These are phyloP conservation scores for sorghum (Sorghum bicolor) DNA, from an alignment of 176 grass and related monocot species.

Conservation along the genomic window DNA sequence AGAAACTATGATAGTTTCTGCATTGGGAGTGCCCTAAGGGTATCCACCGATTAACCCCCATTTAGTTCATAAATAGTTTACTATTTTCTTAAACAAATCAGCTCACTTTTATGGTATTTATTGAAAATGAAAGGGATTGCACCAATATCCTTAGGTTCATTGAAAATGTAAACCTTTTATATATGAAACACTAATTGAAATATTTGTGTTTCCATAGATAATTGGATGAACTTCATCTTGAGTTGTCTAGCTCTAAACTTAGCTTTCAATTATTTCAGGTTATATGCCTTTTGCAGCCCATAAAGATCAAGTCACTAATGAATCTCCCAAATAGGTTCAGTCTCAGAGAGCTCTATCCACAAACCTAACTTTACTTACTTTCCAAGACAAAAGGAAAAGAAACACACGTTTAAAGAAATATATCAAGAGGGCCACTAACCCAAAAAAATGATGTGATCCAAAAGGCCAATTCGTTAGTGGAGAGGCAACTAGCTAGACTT, in stretches of 20 bases:
- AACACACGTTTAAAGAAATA: not conserved
- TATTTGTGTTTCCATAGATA: not conserved
- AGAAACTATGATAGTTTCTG: no score
- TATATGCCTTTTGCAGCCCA: not conserved
- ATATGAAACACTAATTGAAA: not conserved
- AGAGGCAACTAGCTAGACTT: slow-evolving; percentile 8
- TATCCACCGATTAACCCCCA: not conserved
- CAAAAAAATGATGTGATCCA: not conserved
- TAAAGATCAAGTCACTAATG: slow-evolving; percentile 1
- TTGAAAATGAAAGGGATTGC: not conserved
- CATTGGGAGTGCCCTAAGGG: no score
- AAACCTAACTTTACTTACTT: slow-evolving; percentile 27
- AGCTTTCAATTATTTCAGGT: slow-evolving; percentile 2
- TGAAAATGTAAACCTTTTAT: not conserved
- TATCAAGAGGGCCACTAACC: not conserved
- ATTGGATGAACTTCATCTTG: not conserved
- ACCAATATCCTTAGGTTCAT: not conserved
- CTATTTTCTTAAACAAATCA: not conserved
- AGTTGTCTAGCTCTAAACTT: not conserved
- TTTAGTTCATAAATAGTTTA: not conserved
- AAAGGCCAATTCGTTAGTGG: slow-evolving; percentile 25
- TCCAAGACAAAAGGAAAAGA: not conserved
- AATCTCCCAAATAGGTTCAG: slow-evolving; percentile 6
- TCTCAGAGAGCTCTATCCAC: slow-evolving; percentile 17
- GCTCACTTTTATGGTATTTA: not conserved